These are phyloP conservation scores for Wickerhamiella nectarea DNA, from an alignment of 805 yeast species.

Conservation along the genomic window DNA sequence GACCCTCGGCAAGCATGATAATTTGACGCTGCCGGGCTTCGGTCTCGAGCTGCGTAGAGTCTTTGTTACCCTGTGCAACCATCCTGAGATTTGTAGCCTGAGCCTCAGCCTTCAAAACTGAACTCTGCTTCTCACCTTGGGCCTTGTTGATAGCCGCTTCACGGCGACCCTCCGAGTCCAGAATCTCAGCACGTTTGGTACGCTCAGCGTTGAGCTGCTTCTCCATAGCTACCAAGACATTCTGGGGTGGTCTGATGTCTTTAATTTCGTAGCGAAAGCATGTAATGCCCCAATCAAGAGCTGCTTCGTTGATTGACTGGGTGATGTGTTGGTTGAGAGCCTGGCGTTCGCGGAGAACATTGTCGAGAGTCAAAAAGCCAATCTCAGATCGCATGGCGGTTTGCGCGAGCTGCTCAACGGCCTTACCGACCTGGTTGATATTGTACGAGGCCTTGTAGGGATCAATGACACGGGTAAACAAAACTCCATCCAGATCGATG, in stretches of 20 bases:
- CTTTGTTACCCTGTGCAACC: slow-evolving; percentile 58
- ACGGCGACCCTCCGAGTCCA: slow-evolving; percentile 70
- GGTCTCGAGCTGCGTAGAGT: slow-evolving; percentile 51
- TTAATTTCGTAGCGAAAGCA: slow-evolving; percentile 72
- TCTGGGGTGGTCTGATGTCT: slow-evolving; percentile 71
- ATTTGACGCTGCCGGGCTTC: slow-evolving; percentile 15
- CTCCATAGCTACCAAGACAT: slow-evolving; percentile 76
- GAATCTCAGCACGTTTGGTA: slow-evolving; percentile 68
- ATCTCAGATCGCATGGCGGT: slow-evolving; percentile 80
- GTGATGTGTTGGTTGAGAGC: slow-evolving; percentile 59
- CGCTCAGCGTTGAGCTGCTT: slow-evolving; percentile 75
- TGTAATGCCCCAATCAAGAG: slow-evolving; percentile 68
- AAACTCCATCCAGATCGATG: slow-evolving; percentile 65
- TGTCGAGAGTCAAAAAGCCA: slow-evolving; percentile 63
- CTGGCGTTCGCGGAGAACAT: slow-evolving; percentile 61
- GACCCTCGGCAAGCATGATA: not conserved
- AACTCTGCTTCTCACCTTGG: slow-evolving; percentile 59
- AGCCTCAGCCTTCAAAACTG: slow-evolving; percentile 61
- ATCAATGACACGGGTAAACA: slow-evolving; percentile 59
- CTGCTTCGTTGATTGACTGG: slow-evolving; percentile 62
- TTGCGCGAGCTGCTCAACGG: slow-evolving; percentile 68
- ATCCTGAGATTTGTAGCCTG: slow-evolving; percentile 46
- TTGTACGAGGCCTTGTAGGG: slow-evolving; percentile 76
- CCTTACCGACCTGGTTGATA: slow-evolving; percentile 70
- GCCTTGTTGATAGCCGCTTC: slow-evolving; percentile 65